These are phyloP conservation scores for Fagopyrum tataricum DNA, from an alignment of 148 eudicot genomes.

Conservation along the genomic window DNA sequence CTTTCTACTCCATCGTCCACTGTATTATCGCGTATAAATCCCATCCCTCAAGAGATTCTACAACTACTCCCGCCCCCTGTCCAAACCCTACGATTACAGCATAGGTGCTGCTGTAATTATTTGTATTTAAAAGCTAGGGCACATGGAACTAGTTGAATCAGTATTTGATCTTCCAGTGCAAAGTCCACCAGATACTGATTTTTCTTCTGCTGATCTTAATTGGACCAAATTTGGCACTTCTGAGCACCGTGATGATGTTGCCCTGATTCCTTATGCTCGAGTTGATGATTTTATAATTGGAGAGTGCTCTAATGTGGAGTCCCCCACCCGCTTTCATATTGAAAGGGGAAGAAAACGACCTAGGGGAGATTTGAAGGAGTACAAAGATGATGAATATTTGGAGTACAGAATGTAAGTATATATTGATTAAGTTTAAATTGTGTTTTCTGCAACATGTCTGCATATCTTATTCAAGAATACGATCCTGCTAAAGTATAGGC, in stretches of 20 bases:
- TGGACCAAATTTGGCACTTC: constrained; percentile 75
- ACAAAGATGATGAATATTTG: constrained; percentile 76
- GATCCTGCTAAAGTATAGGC: not conserved
- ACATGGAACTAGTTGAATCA: constrained; percentile 71
- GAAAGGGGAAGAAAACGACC: constrained; percentile 85
- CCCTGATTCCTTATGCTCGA: constrained; percentile 75
- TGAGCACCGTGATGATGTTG: constrained; percentile 75
- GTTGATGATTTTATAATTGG: constrained; percentile 86
- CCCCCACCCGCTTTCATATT: constrained; percentile 87
- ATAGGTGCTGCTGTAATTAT: not conserved
- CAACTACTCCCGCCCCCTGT: not conserved
- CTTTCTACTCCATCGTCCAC: no score
- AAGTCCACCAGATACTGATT: constrained; percentile 63
- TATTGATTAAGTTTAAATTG: not conserved
- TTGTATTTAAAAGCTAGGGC: not conserved
- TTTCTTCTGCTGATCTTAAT: constrained; percentile 64
- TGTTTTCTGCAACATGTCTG: not conserved
- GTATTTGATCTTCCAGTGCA: constrained; percentile 54
- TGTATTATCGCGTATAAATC: no score
- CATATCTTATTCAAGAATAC: not conserved
- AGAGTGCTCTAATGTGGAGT: constrained; percentile 76
- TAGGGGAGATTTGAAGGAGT: constrained; percentile 64
- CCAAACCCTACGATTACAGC: not conserved
- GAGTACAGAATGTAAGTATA: constrained; percentile 76
- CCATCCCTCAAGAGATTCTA: no score